Evolutionary conservation across 768 basidiomycete genomes (phyloP).

Genomic region (Lepiota venenata): DNA sequence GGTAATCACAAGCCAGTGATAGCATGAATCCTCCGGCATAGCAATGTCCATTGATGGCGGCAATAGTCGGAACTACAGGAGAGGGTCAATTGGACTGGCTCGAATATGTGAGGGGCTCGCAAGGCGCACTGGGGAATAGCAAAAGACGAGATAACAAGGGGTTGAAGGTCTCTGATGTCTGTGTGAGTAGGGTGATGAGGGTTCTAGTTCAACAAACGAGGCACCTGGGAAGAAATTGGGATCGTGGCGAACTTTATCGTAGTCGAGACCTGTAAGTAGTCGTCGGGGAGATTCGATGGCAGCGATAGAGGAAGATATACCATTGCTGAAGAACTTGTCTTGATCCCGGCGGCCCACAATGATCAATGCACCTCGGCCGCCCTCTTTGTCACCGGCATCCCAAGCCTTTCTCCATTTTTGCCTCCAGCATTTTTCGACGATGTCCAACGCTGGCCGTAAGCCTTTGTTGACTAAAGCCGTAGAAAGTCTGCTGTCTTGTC

Average conservation of each 20-base stretch:
- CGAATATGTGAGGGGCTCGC: background rate
- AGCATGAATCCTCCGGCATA: slow-evolving; percentile 85
- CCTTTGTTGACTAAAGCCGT: slow-evolving; percentile 52
- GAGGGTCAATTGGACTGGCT: background rate
- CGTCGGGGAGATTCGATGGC: background rate
- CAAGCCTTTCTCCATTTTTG: slow-evolving; percentile 43
- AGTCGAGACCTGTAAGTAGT: slow-evolving; percentile 58
- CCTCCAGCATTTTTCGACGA: slow-evolving; percentile 72
- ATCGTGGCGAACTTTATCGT: slow-evolving; percentile 45
- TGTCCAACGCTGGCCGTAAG: slow-evolving; percentile 67
- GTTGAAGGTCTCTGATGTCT: slow-evolving; percentile 60
- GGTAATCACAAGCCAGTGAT: slow-evolving; percentile 81
- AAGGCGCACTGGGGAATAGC: slow-evolving; percentile 66
- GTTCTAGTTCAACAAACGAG: slow-evolving; percentile 2
- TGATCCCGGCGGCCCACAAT: slow-evolving; percentile 73
- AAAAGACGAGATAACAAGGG: slow-evolving; percentile 68
- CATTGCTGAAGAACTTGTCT: slow-evolving; percentile 90
- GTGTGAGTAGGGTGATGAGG: slow-evolving; percentile 10
- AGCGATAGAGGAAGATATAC: slow-evolving; percentile 27
- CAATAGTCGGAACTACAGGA: slow-evolving; percentile 67
- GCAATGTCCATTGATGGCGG: slow-evolving; percentile 81
- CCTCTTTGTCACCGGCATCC: slow-evolving; percentile 41
- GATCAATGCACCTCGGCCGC: slow-evolving; percentile 67
- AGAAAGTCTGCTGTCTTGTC: slow-evolving; percentile 69
- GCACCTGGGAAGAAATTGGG: slow-evolving; percentile 65